Evolutionary conservation across 768 basidiomycete genomes (phyloP), one percentile per base, ranked within the genome.

Genomic region (Scleroderma citrinum): DNA sequence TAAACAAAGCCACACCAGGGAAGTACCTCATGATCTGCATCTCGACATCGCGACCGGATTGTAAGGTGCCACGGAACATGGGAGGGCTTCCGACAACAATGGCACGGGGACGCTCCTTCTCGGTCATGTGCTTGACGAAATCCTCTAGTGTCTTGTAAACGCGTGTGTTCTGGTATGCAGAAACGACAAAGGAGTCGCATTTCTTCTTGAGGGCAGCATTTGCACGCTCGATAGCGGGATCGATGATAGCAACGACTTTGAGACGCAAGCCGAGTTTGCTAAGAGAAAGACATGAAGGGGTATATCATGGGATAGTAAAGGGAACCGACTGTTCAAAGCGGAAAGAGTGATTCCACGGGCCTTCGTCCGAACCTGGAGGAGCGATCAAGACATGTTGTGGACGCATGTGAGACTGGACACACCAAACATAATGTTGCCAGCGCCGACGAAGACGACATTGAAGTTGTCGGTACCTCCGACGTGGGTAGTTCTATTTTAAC

Each of bases 341-440:
- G 77, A 91, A 87, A 26, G 87, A 91, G 64, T 92, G 90, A 67
- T 93, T 91, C 90, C 90, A 93, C 17, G 90, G 91, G 37, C 90
- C 91, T 62, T 92, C 89, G 37, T 83, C 81, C 44, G 87, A 91
- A 50, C 89, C 89, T 91, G 64, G 21, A 62, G 37, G 52, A 52
- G 16, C 47, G 24, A 31, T 36, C 26, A 19, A 38, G 43, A 29
- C 17, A 29, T 17, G 26, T 38, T n/a, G 13, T 12, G 21, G 29
- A 23, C 49, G 44, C 36, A 37, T 50, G 47, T 31, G 37, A 45
- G 34, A n/a, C 26, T 29, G 31, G 31, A 50, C 70, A 48, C 46
- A 82, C 93, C 94, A 64, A 98, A 98, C 92, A 96, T 96, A 72
- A 97, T 94, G 71, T 96, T 95, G 14, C 93, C 94, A 23, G 94